A percentile compares a stretch with the other conserved stretches of the same genome.
Evolutionary conservation across 305 asterid genomes (phyloP).

Genomic region (Solanum aculeatissimum): DNA sequence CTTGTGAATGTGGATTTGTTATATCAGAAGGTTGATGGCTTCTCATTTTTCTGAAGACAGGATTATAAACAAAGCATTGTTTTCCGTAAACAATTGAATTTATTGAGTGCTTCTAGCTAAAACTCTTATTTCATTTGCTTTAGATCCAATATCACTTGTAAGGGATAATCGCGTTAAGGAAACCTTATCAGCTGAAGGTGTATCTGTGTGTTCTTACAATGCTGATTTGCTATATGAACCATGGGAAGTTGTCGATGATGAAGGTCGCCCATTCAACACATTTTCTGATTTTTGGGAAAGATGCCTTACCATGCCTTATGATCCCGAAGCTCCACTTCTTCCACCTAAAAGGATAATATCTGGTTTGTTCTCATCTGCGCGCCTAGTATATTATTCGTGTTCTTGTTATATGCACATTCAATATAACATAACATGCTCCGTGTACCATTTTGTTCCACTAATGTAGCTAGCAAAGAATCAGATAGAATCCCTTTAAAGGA

Average conservation of each 20-base stretch:
- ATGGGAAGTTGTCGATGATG: slow-evolving; percentile 77
- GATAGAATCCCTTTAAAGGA: background rate
- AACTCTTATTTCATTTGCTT: background rate
- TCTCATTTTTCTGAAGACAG: background rate
- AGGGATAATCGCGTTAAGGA: slow-evolving; percentile 86
- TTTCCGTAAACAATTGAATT: background rate
- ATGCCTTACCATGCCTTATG: slow-evolving; percentile 77
- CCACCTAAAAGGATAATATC: slow-evolving; percentile 77
- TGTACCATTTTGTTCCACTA: background rate
- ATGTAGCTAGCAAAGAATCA: background rate
- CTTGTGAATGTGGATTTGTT: background rate
- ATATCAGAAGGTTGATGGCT: background rate
- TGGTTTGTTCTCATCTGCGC: slow-evolving; percentile 21
- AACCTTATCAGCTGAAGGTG: slow-evolving; percentile 57
- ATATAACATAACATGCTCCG: background rate
- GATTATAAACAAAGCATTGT: background rate
- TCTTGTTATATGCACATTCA: background rate
- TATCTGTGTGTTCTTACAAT: slow-evolving; percentile 61
- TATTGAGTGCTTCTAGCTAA: background rate
- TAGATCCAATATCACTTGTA: slow-evolving; percentile 83
- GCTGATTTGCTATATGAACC: slow-evolving; percentile 90
- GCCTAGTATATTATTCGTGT: background rate
- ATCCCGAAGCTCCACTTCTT: slow-evolving; percentile 85
- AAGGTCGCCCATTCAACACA: slow-evolving; percentile 59
- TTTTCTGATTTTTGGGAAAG: slow-evolving; percentile 72